Evolutionary conservation across 805 yeast genomes (phyloP).

Genomic region (Grigorovia humatica): DNA sequence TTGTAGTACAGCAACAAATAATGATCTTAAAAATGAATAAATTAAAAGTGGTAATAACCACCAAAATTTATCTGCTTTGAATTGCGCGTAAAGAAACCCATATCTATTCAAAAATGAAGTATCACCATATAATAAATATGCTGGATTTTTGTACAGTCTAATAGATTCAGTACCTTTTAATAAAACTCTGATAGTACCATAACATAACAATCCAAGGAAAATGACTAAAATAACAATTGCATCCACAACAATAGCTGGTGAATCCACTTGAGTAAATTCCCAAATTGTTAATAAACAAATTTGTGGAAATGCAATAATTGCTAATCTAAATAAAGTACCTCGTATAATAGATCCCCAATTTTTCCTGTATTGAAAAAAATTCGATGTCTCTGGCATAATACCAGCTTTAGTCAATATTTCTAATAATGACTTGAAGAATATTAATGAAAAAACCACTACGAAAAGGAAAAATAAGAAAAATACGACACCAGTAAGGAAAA

Average conservation of each 20-base stretch:
- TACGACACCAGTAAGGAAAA: conserved; percentile 79
- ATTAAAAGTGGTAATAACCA: conserved; percentile 58
- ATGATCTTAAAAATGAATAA: conserved; percentile 62
- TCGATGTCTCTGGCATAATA: conserved; percentile 43
- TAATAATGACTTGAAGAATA: conserved; percentile 56
- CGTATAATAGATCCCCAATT: conserved; percentile 81
- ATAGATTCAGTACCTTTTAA: conserved; percentile 64
- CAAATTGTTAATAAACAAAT: conserved; percentile 71
- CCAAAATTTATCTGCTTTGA: conserved; percentile 76
- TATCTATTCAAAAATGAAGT: conserved; percentile 67
- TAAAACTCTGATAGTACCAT: conserved; percentile 68
- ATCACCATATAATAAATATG: conserved; percentile 83
- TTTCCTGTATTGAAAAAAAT: conserved; percentile 65
- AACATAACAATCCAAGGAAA: conserved; percentile 47
- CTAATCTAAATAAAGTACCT: conserved; percentile 78
- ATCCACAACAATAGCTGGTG: conserved; percentile 71
- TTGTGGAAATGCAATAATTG: conserved; percentile 82
- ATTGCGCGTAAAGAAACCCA: conserved; percentile 90
- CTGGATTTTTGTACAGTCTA: conserved; percentile 75
- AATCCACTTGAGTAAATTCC: conserved; percentile 79
- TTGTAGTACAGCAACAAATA: conserved; percentile 83
- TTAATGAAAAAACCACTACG: conserved; percentile 44
- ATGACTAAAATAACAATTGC: conserved; percentile 63
- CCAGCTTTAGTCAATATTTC: conserved; percentile 53
- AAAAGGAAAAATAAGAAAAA: conserved; percentile 73